Base-by-base conservation (phyloP, 768 basidiomycete genomes). In the Hygrocybe coccinea region DNA sequence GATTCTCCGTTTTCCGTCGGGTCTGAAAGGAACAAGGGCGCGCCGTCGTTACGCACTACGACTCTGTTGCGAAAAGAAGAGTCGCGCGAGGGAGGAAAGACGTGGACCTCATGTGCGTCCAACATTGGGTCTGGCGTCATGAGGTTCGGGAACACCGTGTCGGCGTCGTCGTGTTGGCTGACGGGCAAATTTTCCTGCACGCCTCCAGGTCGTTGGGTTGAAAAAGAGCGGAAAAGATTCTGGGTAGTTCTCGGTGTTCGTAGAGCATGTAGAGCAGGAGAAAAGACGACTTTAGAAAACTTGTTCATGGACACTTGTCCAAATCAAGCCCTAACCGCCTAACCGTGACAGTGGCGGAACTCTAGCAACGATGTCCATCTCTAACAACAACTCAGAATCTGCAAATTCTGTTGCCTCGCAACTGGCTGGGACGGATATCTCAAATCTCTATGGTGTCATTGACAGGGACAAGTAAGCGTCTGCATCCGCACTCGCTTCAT, bases 381-480 rank as follows among this genome's bases (percentile, higher is more conserved):
- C n/a, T n/a, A n/a, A n/a, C n/a, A n/a, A n/a, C n/a, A 60, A 60
- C 46, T 65, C 65, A n/a, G 65, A 67, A 48, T 61, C 71, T 14
- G 55, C 62, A 3, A 75, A 74, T 54, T 81, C 83, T 21, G 62
- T 77, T 10, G 69, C 77, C 54, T 66, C 77, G 29, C 75, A 76
- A 57, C 58, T 80, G 47, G 71, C 72, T 54, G 79, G 78, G 2
- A 68, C 71, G 54, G 81, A 84, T 37, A 60, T 72, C 5, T 74
- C 81, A 2, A 88, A 80, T 65, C 66, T 89, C 8, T 89, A 75
- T 61, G 63, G 67, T 15, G 74, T 80, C 56, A 83, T 89, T 39
- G 84, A 89, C 62, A 80, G 74, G 67, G 80, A 85, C 73, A 84
- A 81, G 86, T 86, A 66, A 79, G 80, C 68, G 38, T 25, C n/a